Evolutionary conservation across 768 basidiomycete genomes (phyloP), one percentile per base, ranked within the genome.

Genomic region (Pleurotus giganteus): DNA sequence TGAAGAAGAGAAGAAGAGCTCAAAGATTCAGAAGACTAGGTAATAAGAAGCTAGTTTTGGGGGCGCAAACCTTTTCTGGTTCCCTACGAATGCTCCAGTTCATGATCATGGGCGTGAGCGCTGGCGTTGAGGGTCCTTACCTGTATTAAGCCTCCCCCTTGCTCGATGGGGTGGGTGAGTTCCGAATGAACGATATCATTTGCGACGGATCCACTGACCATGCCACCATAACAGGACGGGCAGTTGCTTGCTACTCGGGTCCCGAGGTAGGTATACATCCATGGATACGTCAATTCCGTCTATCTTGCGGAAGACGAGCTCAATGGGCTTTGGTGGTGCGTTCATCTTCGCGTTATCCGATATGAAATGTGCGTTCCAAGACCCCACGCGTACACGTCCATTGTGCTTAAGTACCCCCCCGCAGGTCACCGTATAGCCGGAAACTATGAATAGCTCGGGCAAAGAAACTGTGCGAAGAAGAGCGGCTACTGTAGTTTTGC

Each of bases 21-120:
- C 21, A 9, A 47, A 15, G 19, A 1, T 43, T 53, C 41, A 49
- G 39, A 54, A 26, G 29, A 3, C 4, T n/a, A n/a, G n/a, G n/a
- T n/a, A n/a, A n/a, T n/a, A n/a, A n/a, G n/a, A n/a, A n/a, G n/a
- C n/a, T n/a, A n/a, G n/a, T n/a, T n/a, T 15, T 8, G 7, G n/a
- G 47, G 44, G 15, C 34, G 42, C 46, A 4, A 12, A 64, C 66
- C 64, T 61, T 67, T 67, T 41, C 67, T 58, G 5, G 67, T 66
- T 23, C 67, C 67, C 60, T 69, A 56, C 4, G 28, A 42, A 47
- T 4, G 17, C 27, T 15, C 29, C 15, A 8, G 46, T 17, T 19
- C n/a, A 13, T 9, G 3, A 32, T 8, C 11, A 12, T 11, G 28
- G 9, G 12, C 39, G 19, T 15, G 13, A 19, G 15, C 39, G 39